Conservation (phyloP, 2,329 filamentous ascomycete species). For the Zalaria obscura region DNA sequence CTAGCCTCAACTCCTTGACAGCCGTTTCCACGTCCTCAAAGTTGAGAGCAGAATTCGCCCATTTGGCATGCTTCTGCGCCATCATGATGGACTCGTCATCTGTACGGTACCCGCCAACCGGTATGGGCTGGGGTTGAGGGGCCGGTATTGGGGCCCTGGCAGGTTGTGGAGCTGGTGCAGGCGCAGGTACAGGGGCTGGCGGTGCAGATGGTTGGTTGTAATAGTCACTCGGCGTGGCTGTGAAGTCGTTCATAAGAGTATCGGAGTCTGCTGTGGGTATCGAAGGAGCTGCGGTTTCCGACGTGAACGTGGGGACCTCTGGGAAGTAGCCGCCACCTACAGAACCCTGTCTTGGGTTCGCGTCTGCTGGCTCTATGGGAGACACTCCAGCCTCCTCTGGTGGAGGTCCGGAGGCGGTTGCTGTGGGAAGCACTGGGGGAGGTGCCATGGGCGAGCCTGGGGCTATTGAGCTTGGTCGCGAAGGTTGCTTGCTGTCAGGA, state of each 20-base stretch:
- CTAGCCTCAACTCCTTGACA: conserved; percentile 66
- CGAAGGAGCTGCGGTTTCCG: conserved; percentile 19
- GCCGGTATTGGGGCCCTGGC: conserved; percentile 27
- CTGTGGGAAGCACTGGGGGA: conserved; percentile 24
- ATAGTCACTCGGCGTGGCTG: conserved; percentile 8
- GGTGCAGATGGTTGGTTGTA: conserved; percentile 7
- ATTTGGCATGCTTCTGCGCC: conserved; percentile 91
- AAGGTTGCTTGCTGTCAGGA: conserved; percentile 40
- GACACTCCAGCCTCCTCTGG: conserved; percentile 30
- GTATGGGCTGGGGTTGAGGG: conserved; percentile 13
- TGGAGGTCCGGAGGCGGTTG: conserved; percentile 34
- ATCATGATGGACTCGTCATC: conserved; percentile 60
- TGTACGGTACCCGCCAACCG: conserved; percentile 31
- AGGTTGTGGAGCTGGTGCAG: conserved; percentile 2
- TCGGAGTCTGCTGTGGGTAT: conserved; percentile 20
- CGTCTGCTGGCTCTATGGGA: conserved; percentile 31
- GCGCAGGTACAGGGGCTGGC: conserved; percentile 3
- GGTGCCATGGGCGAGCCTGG: conserved; percentile 6
- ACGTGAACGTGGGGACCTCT: conserved; percentile 31
- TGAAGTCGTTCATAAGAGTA: conserved; percentile 7
- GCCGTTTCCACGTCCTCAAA: conserved; percentile 93
- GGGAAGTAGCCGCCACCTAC: conserved; percentile 47
- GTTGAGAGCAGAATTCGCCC: conserved; percentile 90
- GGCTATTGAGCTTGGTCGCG: conserved; percentile 11
- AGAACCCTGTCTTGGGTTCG: conserved; percentile 27